Evolutionary conservation across 2,329 filamentous ascomycete species (phyloP), one percentile per base, ranked within the genome.

Genomic region (Xylariaceae sp.): DNA sequence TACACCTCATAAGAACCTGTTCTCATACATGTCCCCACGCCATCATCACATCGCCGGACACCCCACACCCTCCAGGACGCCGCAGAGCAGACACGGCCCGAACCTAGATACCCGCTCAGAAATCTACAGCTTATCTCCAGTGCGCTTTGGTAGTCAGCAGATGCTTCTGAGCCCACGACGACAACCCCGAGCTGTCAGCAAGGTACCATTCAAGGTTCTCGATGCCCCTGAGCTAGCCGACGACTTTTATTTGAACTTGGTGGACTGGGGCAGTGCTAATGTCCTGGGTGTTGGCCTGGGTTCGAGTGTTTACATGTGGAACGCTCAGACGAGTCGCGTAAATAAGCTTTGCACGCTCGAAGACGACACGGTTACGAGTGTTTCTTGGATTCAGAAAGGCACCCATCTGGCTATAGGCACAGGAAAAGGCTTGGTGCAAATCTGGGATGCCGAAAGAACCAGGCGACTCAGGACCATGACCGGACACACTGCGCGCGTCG

Each of bases 281-380:
- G 87, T 96, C 9, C 77, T 99, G 11, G 94, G 92, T 6, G 94
- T 99, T 39, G 94, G 94, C 0, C 74, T 99, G 22, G 91, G 91
- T 15, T 89, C 87, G 15, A 95, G 89, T 58, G 94, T 99, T 6
- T 99, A 97, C 66, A 94, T 97, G 83, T 99, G 94, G 94, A 96
- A 96, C 66, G 94, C 91, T 5, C 84, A 90, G 58, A 87, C 87
- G 7, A 94, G 92, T 55, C 83, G 88, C 56, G 94, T 99, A 2
- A 95, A 90, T 53, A 96, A 95, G 69, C 79, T 99, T 10, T 97
- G 94, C 69, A 92, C 95, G 41, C 75, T 97, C 11, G 85, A 89
- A 57, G 91, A 96, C 61, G 94, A 99, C 65, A 91, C 86, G 0
- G 92, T 99, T 1, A 99, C 94, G 2, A 96, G 91, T 61, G 94